Evolutionary conservation across 148 eudicot species (phyloP).

Genomic region (Camellia granthamiana): DNA sequence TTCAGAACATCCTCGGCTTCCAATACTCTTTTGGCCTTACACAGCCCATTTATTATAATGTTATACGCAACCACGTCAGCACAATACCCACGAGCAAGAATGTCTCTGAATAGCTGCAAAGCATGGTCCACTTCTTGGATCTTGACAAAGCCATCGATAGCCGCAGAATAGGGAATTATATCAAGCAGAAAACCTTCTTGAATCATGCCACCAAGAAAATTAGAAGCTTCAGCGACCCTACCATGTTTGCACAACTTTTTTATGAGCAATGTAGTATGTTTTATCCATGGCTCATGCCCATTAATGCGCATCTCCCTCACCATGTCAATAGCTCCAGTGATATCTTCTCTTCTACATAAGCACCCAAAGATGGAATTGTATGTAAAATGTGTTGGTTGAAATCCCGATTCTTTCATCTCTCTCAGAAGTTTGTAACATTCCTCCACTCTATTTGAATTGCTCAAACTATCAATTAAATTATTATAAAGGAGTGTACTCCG

Average conservation of each 20-base stretch:
- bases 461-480: conserved; percentile 57
- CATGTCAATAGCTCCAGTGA: conserved; percentile 47
- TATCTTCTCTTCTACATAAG: conserved; percentile 40
- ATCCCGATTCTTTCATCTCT: conserved; percentile 70
- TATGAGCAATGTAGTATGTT: conserved; percentile 69
- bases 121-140: conserved; percentile 56
- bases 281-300: conserved; percentile 88
- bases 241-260: conserved; percentile 56
- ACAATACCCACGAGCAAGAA: conserved; percentile 55
- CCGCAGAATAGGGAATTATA: conserved; percentile 66
- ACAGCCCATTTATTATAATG: conserved; percentile 72
- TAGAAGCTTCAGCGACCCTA: conserved; percentile 56
- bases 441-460: conserved; percentile 46
- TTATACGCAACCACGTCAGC: conserved; percentile 87
- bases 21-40: conserved; percentile 48
- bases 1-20: conserved; percentile 58
- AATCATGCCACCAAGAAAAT: conserved; percentile 54
- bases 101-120: conserved; percentile 49
- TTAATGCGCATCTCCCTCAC: conserved; percentile 65
- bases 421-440: conserved; percentile 55
- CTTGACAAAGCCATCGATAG: conserved; percentile 57
- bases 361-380: conserved; percentile 25
- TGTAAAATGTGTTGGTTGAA: conserved; percentile 23
- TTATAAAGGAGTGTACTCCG: conserved; percentile 57
- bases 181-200: conserved; percentile 66